phyloP scores from a whole-genome alignment of 345 rosid genomes.

The Mallotus nudiflorus region DNA sequence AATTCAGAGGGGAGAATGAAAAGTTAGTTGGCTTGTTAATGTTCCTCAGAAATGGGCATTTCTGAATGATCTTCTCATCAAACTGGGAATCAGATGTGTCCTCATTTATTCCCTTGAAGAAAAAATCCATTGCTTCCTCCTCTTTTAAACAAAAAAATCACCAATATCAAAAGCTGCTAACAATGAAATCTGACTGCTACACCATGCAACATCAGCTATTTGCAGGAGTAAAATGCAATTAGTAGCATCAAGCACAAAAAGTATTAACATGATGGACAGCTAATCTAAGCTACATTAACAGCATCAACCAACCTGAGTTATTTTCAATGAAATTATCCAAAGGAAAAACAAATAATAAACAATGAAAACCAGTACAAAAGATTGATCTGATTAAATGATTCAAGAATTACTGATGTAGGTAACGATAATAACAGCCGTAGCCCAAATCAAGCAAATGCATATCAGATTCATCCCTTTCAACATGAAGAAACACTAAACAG shows the following conservation, averaged over 20 bases:
- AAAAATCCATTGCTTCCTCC: conserved; percentile 44
- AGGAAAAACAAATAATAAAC: neutral
- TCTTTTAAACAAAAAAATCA: neutral
- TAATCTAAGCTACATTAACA: neutral
- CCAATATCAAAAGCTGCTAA: neutral
- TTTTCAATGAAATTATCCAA: neutral
- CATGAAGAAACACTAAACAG: no score
- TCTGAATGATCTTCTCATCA: conserved; percentile 49
- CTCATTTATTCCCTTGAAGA: conserved; percentile 40
- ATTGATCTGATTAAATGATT: no score
- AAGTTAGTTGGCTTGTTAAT: conserved; percentile 74
- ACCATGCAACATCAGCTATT: neutral
- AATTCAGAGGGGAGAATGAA: conserved; percentile 51
- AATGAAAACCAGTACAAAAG: neutral
- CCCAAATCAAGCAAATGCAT: no score
- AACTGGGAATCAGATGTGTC: conserved; percentile 48
- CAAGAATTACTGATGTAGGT: no score
- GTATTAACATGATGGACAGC: neutral
- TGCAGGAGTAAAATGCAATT: neutral
- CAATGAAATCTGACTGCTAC: neutral
- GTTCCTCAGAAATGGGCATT: conserved; percentile 83
- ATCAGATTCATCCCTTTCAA: neutral
- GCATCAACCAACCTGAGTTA: neutral
- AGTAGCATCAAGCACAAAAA: neutral
- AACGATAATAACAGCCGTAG: no score